Conservation (phyloP, 2,329 filamentous ascomycete genomes). For the Myriosclerotinia curreyana region DNA sequence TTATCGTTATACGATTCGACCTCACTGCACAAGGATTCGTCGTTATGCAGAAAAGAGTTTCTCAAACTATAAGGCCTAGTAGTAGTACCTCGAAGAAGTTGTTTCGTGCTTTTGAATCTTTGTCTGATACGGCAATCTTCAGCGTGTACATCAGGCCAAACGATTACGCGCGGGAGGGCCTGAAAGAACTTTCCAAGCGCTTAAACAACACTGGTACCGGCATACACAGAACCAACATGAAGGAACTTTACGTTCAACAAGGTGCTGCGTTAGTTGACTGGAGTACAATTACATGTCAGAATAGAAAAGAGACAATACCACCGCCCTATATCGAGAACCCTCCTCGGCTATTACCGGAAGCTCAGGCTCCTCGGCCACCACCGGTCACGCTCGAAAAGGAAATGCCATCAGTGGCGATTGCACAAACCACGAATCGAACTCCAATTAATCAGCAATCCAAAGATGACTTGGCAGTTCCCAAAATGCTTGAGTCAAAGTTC, state of each 20-base stretch:
- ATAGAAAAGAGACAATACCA: not conserved
- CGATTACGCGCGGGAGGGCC: not conserved
- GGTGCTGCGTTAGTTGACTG: not conserved
- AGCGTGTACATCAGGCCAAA: not conserved
- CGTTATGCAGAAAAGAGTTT: not conserved
- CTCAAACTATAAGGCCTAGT: not conserved
- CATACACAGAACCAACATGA: not conserved
- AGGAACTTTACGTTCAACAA: not conserved
- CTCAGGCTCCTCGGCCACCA: not conserved
- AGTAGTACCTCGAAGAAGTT: not conserved
- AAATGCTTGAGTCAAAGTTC: not conserved
- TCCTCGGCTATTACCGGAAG: not conserved
- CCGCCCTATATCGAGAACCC: not conserved
- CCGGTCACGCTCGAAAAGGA: not conserved
- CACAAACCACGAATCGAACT: not conserved
- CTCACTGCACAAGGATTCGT: not conserved
- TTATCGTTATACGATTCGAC: not conserved
- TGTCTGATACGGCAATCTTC: not conserved
- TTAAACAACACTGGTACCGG: not conserved
- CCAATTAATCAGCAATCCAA: not conserved
- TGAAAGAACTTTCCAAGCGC: not conserved
- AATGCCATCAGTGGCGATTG: not conserved
- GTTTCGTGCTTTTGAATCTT: not conserved
- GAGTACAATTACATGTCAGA: not conserved
- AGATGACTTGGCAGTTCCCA: not conserved